Evolutionary conservation across 495 filamentous ascomycete genomes (phyloP).

Genomic region (Penicillium fimorum): DNA sequence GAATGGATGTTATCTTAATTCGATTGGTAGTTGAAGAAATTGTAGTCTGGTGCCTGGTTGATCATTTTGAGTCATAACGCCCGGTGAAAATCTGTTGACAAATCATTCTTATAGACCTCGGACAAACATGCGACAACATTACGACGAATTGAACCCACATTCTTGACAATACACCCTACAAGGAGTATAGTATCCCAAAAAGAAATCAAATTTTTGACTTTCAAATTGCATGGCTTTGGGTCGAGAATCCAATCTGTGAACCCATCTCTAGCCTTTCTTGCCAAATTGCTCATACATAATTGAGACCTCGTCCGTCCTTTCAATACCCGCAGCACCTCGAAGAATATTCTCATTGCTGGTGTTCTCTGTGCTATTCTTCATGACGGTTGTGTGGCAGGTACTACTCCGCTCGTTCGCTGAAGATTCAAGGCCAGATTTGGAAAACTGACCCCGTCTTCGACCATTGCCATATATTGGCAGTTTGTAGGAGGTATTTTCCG

Average conservation of each 20-base stretch:
- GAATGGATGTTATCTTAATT: background rate
- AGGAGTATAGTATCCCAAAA: too few species aligned
- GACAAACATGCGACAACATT: background rate
- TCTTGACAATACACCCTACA: too few species aligned
- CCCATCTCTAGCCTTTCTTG: conserved; percentile 4
- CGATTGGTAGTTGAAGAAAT: background rate
- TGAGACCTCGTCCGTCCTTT: conserved; percentile 26
- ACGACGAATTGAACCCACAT: background rate
- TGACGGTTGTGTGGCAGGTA: conserved; percentile 5
- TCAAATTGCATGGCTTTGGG: too few species aligned
- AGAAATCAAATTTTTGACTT: too few species aligned
- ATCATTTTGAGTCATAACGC: background rate
- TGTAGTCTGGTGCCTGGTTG: background rate
- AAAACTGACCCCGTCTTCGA: conserved; percentile 19
- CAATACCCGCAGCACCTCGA: conserved; percentile 21
- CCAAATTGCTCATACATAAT: conserved; percentile 22
- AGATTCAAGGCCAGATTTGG: conserved; percentile 6
- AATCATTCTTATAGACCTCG: background rate
- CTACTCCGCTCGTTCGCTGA: conserved; percentile 9
- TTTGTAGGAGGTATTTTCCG: conserved; percentile 23
- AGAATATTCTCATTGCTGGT: conserved; percentile 26
- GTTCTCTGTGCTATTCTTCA: conserved; percentile 11
- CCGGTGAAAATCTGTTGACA: background rate
- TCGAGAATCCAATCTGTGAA: background rate
- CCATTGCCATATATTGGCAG: conserved; percentile 24